Base-by-base conservation (phyloP, 306 rosid genomes). In the Biancaea sappan region DNA sequence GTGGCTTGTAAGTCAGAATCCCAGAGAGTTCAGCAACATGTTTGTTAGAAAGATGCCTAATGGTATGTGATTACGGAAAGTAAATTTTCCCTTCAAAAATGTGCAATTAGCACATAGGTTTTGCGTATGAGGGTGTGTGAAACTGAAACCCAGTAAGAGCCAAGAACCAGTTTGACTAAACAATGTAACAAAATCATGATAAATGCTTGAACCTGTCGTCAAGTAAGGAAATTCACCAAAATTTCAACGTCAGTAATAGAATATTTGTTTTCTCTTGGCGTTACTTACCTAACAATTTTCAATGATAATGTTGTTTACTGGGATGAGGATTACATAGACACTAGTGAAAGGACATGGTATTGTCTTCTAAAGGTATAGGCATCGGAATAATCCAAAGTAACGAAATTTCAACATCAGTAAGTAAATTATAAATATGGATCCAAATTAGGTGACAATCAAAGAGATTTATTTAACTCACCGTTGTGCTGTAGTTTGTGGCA, bases 291-390 rank as follows among this genome's bases (percentile, higher is more conserved):
- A 85, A 68, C 50, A 66, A 40, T 82, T 73, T 70, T 86, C 80
- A 22, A 76, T 73, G 29, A 85, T 79, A 79, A 79, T 82, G 69
- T 82, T 85, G 62, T 79, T 85, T 68, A 85, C 79, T n/a, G 86
- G 83, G 71, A 83, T 79, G 71, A 79, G 79, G 80, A 82, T 74
- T 32, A 82, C 79, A 11, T 76, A 50, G 2, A 84, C 80, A 16
- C 82, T 85, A 34, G 82, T 79, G 54, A 82, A 12, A 44, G 5
- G 86, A 86, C 41, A 85, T 82, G 82, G 75, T 79, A 0, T 84
- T 66, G 80, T 75, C 82, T 19, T 82, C 86, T 77, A 50, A 16
- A 47, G 47, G 0, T 37, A 22, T 2, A 12, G 37, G 50, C n/a
- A 2, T 67, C 53, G 28, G 12, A 32, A 6, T 13, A 28, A 41